These are phyloP conservation scores for Vanrija sp. DNA, from an alignment of 1,284 basidiomycete genomes.

Conservation along the genomic window DNA sequence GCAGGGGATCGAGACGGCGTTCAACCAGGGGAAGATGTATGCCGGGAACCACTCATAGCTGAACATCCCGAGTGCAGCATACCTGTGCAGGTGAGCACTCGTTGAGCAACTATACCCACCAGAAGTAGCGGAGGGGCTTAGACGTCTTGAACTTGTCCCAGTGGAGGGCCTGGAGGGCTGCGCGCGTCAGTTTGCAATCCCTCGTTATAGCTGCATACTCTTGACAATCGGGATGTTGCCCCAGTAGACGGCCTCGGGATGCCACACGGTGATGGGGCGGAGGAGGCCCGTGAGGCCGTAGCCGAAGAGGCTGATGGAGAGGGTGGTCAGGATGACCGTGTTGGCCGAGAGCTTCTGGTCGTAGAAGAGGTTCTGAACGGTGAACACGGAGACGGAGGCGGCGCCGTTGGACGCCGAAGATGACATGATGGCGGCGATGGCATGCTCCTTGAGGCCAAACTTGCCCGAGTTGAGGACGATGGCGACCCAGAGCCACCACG, in stretches of 20 bases:
- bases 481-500: conserved; percentile 31
- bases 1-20: conserved; percentile 43
- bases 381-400: conserved; percentile 58
- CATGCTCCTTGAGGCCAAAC: conserved; percentile 62
- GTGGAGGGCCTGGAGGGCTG: conserved; percentile 36
- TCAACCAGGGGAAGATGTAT: conserved; percentile 49
- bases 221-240: conserved; percentile 30
- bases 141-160: conserved; percentile 48
- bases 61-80: conserved; percentile 32
- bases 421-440: conserved; percentile 59
- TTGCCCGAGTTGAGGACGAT: conserved; percentile 59
- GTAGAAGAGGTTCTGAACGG: too few species aligned
- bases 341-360: conserved; percentile 58
- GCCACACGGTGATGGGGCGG: conserved; percentile 34
- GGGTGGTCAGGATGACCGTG: conserved; percentile 60
- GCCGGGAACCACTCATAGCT: conserved; percentile 48
- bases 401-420: conserved; percentile 58
- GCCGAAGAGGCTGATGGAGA: conserved; percentile 64
- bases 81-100: too few species aligned
- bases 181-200: too few species aligned
- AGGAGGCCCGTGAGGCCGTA: conserved; percentile 53
- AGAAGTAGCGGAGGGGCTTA: conserved; percentile 61
- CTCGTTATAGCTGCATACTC: too few species aligned
- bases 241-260: conserved; percentile 44
- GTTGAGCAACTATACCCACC: too few species aligned